phyloP scores from a whole-genome alignment of 805 yeast species.

The Suhomyces pyralidae region DNA sequence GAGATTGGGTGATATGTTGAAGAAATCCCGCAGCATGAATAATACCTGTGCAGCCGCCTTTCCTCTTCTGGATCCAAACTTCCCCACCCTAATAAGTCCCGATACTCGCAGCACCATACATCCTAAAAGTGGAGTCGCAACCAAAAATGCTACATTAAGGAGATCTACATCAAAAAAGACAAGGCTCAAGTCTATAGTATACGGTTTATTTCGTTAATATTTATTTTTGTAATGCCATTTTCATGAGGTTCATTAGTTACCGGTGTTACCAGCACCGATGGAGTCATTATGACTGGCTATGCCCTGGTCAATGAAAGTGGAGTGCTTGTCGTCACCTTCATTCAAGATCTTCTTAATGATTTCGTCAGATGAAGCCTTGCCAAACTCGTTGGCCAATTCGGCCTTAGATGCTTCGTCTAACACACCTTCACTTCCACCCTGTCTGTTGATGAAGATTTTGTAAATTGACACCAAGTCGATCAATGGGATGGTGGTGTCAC shows the following conservation, averaged over 20 bases:
- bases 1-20: background rate
- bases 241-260: constrained; percentile 11
- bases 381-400: constrained; percentile 68
- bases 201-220: background rate
- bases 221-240: background rate
- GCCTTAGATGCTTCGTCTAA: constrained; percentile 68
- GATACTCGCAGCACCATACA: background rate
- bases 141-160: background rate
- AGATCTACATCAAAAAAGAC: background rate
- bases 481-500: constrained; percentile 55
- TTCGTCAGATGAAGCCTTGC: constrained; percentile 52
- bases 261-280: constrained; percentile 29
- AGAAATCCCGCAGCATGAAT: background rate
- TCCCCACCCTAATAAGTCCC: background rate
- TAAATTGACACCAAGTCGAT: constrained; percentile 60
- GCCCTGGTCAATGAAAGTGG: constrained; percentile 16
- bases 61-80: background rate
- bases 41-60: background rate
- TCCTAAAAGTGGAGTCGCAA: background rate
- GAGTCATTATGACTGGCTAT: constrained; percentile 44
- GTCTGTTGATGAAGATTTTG: constrained; percentile 59
- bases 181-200: background rate
- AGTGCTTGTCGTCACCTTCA: constrained; percentile 55
- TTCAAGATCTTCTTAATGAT: constrained; percentile 56
- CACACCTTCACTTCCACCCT: constrained; percentile 71